Conservation (phyloP, 116 monocot species). For the Phalaenopsis hybrid region DNA sequence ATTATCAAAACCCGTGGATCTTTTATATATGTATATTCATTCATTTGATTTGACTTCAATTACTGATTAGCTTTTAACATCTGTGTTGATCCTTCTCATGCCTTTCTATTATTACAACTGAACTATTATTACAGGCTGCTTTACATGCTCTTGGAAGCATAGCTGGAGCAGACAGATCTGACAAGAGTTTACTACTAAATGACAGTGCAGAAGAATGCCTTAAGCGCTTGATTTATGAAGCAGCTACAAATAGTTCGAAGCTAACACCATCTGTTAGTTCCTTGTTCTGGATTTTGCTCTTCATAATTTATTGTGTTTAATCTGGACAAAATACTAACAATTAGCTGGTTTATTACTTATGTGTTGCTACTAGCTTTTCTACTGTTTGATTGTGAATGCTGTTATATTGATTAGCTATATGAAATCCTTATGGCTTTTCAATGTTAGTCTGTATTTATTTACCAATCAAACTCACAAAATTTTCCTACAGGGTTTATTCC, state of each 20-base stretch:
- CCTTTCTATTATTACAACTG: not conserved
- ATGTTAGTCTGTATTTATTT: not conserved
- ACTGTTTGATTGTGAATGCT: not conserved
- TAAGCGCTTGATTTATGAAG: conserved; percentile 49
- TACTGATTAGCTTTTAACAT: not conserved
- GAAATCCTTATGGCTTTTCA: not conserved
- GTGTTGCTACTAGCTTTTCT: not conserved
- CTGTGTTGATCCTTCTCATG: not conserved
- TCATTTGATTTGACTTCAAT: not conserved
- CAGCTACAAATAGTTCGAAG: conserved; percentile 67
- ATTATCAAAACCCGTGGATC: not conserved
- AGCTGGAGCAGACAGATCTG: conserved; percentile 54
- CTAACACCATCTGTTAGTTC: conserved; percentile 76
- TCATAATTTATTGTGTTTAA: not conserved
- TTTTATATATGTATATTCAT: not conserved
- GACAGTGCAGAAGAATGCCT: conserved; percentile 62
- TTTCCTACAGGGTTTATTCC: conserved; percentile 64
- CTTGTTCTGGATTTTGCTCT: not conserved
- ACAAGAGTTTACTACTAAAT: conserved; percentile 42
- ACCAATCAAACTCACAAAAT: not conserved
- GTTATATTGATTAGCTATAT: not conserved
- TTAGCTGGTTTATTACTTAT: not conserved
- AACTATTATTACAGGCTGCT: conserved; percentile 46
- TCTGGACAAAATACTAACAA: not conserved
- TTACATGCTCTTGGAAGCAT: conserved; percentile 82